Evolutionary conservation across 352 stramenopile species (phyloP).

Genomic region (Pythium catenulatum): DNA sequence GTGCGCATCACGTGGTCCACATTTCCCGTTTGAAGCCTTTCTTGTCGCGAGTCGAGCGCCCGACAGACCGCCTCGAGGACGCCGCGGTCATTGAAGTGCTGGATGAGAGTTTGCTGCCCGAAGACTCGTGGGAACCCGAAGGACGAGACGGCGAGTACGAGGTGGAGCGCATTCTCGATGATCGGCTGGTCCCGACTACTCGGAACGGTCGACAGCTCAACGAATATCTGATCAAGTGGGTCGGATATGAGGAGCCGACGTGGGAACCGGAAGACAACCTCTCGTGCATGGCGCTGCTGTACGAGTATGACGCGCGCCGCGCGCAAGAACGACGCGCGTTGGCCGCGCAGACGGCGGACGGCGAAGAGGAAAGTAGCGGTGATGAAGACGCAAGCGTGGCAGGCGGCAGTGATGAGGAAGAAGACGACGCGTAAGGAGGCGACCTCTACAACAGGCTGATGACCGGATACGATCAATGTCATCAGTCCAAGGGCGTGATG

Average conservation of each 20-base stretch:
- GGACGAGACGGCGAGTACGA: conserved; percentile 22
- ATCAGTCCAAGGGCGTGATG: too few relatives aligned
- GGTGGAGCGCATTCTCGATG: conserved; percentile 27
- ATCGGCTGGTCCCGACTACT: background rate
- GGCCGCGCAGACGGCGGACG: conserved; percentile 23
- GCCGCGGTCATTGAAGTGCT: background rate
- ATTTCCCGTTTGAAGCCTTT: conserved; percentile 32
- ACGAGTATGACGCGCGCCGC: conserved; percentile 29
- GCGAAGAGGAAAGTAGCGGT: background rate
- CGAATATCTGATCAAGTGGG: conserved; percentile 59
- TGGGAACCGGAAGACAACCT: conserved; percentile 56
- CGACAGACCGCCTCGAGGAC: background rate
- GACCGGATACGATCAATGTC: too few relatives aligned
- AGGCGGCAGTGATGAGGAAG: background rate
- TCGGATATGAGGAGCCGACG: conserved; percentile 31
- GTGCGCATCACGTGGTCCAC: background rate
- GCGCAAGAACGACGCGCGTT: conserved; percentile 1
- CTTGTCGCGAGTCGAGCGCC: background rate
- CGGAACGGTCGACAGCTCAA: conserved; percentile 34
- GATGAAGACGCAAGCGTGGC: background rate
- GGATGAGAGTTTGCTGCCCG: conserved; percentile 18
- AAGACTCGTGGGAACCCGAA: conserved; percentile 29
- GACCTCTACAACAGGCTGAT: too few relatives aligned
- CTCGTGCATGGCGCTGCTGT: conserved; percentile 15
- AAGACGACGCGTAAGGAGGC: background rate